These are phyloP conservation scores for Pseudocercospora macadamiae DNA, from an alignment of 2,329 filamentous ascomycete genomes.

Conservation along the genomic window DNA sequence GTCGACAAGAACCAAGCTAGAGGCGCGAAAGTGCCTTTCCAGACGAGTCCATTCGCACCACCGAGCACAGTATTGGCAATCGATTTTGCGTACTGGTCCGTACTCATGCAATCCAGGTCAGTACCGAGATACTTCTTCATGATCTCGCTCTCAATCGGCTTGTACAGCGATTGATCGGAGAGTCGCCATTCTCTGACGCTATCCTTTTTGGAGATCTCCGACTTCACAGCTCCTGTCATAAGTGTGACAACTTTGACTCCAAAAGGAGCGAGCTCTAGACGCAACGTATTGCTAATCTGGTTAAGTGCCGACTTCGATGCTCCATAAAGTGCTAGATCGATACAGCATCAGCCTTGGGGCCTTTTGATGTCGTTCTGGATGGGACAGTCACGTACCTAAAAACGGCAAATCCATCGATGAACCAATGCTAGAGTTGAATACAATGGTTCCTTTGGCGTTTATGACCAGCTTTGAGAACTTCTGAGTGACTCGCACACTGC, in stretches of 20 bases:
- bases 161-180: slow-evolving; percentile 15
- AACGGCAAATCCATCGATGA: slow-evolving; percentile 25
- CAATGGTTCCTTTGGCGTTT: slow-evolving; percentile 39
- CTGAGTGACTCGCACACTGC: slow-evolving; percentile 39
- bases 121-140: slow-evolving; percentile 15
- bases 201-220: slow-evolving; percentile 16
- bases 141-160: slow-evolving; percentile 13
- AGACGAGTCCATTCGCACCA: slow-evolving; percentile 12
- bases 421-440: slow-evolving; percentile 45
- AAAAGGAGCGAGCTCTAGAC: slow-evolving; percentile 36
- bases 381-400: too few relatives aligned
- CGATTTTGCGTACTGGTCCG: slow-evolving; percentile 19
- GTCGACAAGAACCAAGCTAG: background rate
- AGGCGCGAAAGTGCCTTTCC: background rate
- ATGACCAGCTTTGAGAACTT: slow-evolving; percentile 54
- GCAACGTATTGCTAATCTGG: slow-evolving; percentile 29
- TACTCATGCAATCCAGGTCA: slow-evolving; percentile 20
- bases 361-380: too few relatives aligned
- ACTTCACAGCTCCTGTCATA: slow-evolving; percentile 18
- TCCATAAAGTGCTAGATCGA: slow-evolving; percentile 31
- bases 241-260: slow-evolving; percentile 34
- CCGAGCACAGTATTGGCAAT: slow-evolving; percentile 18
- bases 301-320: slow-evolving; percentile 35
- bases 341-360: background rate
- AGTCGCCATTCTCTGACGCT: slow-evolving; percentile 7